These are phyloP conservation scores for Backusella mclennaniae DNA, from an alignment of 192 early-diverging fungal species.

Conservation along the genomic window DNA sequence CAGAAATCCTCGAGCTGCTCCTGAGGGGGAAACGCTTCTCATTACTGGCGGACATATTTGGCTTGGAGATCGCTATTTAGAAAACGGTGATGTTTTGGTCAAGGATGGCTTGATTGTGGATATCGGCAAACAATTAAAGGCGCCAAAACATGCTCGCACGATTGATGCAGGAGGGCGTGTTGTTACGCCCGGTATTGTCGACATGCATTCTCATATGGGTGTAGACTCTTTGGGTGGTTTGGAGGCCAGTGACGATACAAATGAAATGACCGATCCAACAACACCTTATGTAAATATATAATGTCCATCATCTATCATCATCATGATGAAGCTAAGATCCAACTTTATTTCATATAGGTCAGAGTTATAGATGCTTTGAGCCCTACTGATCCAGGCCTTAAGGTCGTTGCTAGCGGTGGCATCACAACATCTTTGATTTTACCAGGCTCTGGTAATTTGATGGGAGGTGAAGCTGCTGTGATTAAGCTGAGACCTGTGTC, in stretches of 20 bases:
- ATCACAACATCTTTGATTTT: constrained; percentile 62
- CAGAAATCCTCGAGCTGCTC: constrained; percentile 46
- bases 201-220: constrained; percentile 67
- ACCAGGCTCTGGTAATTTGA: constrained; percentile 61
- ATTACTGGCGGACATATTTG: constrained; percentile 60
- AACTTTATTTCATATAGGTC: constrained; percentile 14
- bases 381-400: constrained; percentile 48
- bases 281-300: constrained; percentile 42
- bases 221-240: constrained; percentile 46
- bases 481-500: constrained; percentile 46
- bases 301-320: not conserved
- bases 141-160: constrained; percentile 34
- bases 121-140: constrained; percentile 41
- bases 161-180: constrained; percentile 65
- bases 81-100: constrained; percentile 58
- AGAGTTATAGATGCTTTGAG: constrained; percentile 55
- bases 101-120: constrained; percentile 55
- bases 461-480: constrained; percentile 62
- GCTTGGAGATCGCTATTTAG: constrained; percentile 36
- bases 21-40: constrained; percentile 39
- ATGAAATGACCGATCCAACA: constrained; percentile 49
- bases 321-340: not conserved
- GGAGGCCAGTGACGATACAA: constrained; percentile 42
- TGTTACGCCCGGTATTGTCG: constrained; percentile 79
- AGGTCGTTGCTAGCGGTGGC: constrained; percentile 52